Base-by-base conservation (phyloP, 345 rosid species). In the Brassica rapa region DNA sequence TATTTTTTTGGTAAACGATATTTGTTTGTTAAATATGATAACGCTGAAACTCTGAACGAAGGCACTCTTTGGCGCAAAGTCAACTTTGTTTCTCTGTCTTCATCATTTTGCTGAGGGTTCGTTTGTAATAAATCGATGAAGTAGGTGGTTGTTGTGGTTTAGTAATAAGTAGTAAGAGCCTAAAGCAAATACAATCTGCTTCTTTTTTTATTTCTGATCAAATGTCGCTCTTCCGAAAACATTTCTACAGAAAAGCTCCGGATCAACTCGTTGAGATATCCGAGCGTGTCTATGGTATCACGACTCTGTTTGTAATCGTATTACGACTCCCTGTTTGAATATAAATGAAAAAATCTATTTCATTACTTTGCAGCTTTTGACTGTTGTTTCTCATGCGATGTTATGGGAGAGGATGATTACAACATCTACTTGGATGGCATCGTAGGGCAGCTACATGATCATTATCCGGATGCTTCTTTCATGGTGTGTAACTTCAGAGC, bases 401-500 rank as follows among this genome's bases (percentile, higher is more conserved):
- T 89, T 41, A 77, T 93, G 91, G 93, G 82, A 76, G 98, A 93
- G 82, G 95, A 90, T 80, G 98, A 93, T 84, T 93, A 89, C 86
- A 93, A 90, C 81, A 82, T 87, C 64, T 95, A 95, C 89, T 80
- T 95, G 86, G 94, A 87, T 43, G 91, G 97, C 83, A 92, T 92
- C 80, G 96, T 91, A 49, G 90, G 93, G 2, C 99, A 92, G 85
- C 89, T 94, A 3, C 98, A 94, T 59, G 96, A 93, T 72, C 86
- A 93, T 77, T 95, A 83, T 78, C 94, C 97, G 1, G 97, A 92
- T 53, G 94, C 96, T 97, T 63, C 59, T 53, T 92, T 92, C 87
- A 94, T 94, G 98, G 98, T 92, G 69, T 92, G 89, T 81, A 94
- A 94, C 87, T 94, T 94, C 51, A 86, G 90, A 84, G 97, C 91